Evolutionary conservation across 2,329 filamentous ascomycete genomes (phyloP), one percentile per base, ranked within the genome.

Genomic region (Pseudocercospora fuligena): DNA sequence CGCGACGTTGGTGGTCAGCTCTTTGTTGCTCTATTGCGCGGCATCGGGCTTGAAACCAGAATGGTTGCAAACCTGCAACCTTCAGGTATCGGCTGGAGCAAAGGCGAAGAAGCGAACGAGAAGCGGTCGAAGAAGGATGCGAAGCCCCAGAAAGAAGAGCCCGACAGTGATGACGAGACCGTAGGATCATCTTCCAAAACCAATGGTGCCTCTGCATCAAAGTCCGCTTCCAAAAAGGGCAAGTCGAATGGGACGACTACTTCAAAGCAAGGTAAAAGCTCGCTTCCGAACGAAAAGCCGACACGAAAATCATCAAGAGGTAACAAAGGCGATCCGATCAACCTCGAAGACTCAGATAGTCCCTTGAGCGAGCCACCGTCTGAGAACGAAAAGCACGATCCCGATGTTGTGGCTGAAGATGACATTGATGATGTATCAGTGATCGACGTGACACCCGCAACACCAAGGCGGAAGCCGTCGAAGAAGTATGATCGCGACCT

Each of bases 1-100:
- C 87, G 94, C 69, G 95, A 98, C 78, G 85, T 95, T 2, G 94
- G 93, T 0, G 90, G 92, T 0, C 94, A 98, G 75, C 84, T 99
- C 0, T 98, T 98, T 70, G 96, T 93, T 0, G 92, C 93, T 2
- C 81, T 99, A 7, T 78, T 97, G 23, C 86, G 95, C 70, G 93
- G 89, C 0, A 77, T 98, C 11, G 92, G 92, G 0, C 82, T 98
- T 2, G 93, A 97, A 74, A 88, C 92, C 11, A 87, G 94, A 31
- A 86, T 98, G 83, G 88, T 98, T 2, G 89, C 90, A 9, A 97
- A 89, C 75, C 77, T 99, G 47, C 95, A 98, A 75, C 90, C 93
- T 0, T 81, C 92, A 23, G 95, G 95, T 0, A 97, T 96, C 78
- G 93, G 93, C 1, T 98, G 93, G 89, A 96, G 88, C 67, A 96